phyloP scores from a whole-genome alignment of 345 rosid species.

The Capsella bursapastoris region DNA sequence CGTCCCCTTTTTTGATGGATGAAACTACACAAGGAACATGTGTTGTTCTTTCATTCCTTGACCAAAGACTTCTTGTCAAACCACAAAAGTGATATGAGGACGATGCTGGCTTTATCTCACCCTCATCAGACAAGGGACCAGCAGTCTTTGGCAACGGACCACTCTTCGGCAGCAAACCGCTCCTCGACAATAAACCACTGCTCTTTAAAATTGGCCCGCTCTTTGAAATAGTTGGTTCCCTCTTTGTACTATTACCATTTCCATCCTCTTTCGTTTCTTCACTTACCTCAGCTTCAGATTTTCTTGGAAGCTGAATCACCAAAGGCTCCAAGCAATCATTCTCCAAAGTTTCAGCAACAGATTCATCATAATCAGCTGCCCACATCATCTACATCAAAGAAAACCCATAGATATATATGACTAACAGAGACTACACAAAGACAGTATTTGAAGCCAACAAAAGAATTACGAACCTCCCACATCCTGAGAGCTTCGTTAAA shows the following conservation, averaged over 20 bases:
- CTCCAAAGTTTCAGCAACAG: constrained; percentile 57
- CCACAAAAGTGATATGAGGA: constrained; percentile 69
- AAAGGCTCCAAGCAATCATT: constrained; percentile 76
- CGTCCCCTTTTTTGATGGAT: constrained; percentile 66
- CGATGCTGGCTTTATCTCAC: constrained; percentile 59
- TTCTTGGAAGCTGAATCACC: constrained; percentile 58
- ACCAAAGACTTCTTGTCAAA: constrained; percentile 71
- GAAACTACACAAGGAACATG: constrained; percentile 58
- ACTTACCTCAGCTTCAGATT: constrained; percentile 51
- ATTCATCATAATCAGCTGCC: constrained; percentile 94
- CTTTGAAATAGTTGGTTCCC: constrained; percentile 35
- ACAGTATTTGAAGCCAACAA: constrained; percentile 16
- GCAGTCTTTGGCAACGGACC: constrained; percentile 50
- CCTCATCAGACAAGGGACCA: constrained; percentile 47
- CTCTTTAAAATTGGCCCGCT: constrained; percentile 47
- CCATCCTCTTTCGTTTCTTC: constrained; percentile 54
- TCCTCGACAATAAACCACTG: constrained; percentile 50
- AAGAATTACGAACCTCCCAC: constrained; percentile 83
- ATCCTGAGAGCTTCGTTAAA: constrained; percentile 80
- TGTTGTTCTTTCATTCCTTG: constrained; percentile 54
- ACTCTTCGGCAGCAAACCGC: constrained; percentile 47
- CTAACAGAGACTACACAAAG: constrained; percentile 18
- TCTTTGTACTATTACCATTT: constrained; percentile 42
- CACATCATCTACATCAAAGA: constrained; percentile 84
- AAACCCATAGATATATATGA: constrained; percentile 2